A percentile compares a stretch with the other conserved stretches of the same genome.
Evolutionary conservation across 139 green algal genomes (phyloP).

Genomic region (Spirogloea muscicola): DNA sequence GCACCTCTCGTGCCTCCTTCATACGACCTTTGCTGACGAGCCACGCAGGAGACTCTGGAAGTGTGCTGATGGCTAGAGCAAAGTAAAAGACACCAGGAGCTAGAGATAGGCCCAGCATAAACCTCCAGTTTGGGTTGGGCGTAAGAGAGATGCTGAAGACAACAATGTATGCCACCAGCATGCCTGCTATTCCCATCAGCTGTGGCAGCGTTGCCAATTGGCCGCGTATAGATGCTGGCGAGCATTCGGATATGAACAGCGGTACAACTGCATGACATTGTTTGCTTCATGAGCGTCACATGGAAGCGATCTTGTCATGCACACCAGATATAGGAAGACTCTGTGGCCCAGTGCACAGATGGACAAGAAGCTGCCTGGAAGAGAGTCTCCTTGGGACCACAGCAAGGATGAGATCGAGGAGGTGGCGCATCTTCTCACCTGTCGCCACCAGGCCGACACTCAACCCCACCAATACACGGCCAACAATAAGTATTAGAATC

Average conservation of each 20-base stretch:
- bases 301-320: no score
- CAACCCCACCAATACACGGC: slow-evolving; percentile 75
- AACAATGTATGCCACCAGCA: slow-evolving; percentile 65
- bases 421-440: no score
- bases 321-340: no score
- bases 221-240: slow-evolving; percentile 76
- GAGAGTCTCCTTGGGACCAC: no score
- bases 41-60: slow-evolving; percentile 67
- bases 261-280: no score
- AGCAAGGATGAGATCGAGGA: no score
- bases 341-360: no score
- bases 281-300: no score
- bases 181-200: slow-evolving; percentile 62
- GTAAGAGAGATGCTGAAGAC: slow-evolving; percentile 57
- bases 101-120: slow-evolving; percentile 68
- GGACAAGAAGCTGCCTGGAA: no score
- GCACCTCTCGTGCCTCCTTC: slow-evolving; percentile 10
- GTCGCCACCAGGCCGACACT: slow-evolving; percentile 87
- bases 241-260: slow-evolving; percentile 86
- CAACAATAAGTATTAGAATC: slow-evolving; percentile 61
- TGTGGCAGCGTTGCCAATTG: slow-evolving; percentile 71
- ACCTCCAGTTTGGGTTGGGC: slow-evolving; percentile 59
- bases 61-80: slow-evolving; percentile 43
- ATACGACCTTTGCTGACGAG: slow-evolving; percentile 44
- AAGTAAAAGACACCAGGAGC: slow-evolving; percentile 58